These are phyloP conservation scores for Tulasnella sp. DNA, from an alignment of 768 basidiomycete genomes.

Conservation along the genomic window DNA sequence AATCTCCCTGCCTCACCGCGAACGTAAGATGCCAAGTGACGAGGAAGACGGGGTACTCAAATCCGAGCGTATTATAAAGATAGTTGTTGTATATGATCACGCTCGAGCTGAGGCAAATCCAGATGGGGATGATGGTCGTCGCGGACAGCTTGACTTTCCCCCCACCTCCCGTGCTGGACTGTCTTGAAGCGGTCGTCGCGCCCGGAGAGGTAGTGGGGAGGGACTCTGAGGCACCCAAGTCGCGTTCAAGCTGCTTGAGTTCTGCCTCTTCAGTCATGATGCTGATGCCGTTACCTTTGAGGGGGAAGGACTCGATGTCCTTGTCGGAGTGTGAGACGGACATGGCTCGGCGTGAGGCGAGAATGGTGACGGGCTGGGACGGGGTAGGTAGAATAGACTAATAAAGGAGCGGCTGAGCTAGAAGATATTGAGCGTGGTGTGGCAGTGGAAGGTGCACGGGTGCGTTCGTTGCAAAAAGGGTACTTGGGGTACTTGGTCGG, in stretches of 20 bases:
- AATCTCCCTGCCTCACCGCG: too few relatives aligned
- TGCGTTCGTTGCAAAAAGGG: too few relatives aligned
- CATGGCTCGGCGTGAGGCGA: too few relatives aligned
- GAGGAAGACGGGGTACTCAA: slow-evolving; percentile 85
- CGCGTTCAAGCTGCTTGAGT: slow-evolving; percentile 19
- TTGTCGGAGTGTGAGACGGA: slow-evolving; percentile 2
- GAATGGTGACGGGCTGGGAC: too few relatives aligned
- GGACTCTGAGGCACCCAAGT: slow-evolving; percentile 6
- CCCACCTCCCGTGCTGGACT: neutral
- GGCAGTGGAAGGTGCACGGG: too few relatives aligned
- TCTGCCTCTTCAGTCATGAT: slow-evolving; percentile 16
- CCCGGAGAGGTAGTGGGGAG: neutral
- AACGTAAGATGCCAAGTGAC: slow-evolving; percentile 78
- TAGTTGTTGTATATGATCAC: slow-evolving; percentile 98
- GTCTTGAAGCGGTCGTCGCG: slow-evolving; percentile 7
- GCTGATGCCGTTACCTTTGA: slow-evolving; percentile 10
- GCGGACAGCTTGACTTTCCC: slow-evolving; percentile 29
- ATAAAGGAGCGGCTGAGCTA: too few relatives aligned
- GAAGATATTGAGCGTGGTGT: too few relatives aligned
- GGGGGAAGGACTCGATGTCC: slow-evolving; percentile 17
- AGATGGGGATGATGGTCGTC: slow-evolving; percentile 71
- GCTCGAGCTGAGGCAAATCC: slow-evolving; percentile 79
- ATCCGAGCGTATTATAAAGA: slow-evolving; percentile 69
- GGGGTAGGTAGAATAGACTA: too few relatives aligned
- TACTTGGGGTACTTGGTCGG: too few relatives aligned